A percentile compares a stretch with the other conserved stretches of the same genome.
Conservation (phyloP, 139 green algal genomes). For the Chlamydomonas sp. region DNA sequence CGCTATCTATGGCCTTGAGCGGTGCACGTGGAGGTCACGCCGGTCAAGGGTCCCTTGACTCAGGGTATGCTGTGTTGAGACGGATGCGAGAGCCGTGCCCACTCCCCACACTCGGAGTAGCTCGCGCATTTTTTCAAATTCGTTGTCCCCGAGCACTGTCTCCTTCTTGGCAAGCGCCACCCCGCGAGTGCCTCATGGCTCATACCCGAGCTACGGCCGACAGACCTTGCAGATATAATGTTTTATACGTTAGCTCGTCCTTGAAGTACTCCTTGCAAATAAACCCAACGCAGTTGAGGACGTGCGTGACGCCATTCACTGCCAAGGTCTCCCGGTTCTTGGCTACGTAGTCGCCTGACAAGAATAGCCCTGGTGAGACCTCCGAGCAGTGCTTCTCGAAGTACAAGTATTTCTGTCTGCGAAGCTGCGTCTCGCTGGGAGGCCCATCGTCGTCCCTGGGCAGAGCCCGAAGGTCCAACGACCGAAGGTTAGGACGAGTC, state of each 20-base stretch:
- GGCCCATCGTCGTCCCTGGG: slow-evolving; percentile 61
- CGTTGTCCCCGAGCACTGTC: no score
- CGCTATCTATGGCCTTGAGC: no score
- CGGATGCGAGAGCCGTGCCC: no score
- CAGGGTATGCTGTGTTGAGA: no score
- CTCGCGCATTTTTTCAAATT: no score
- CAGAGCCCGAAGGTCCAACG: slow-evolving; percentile 65
- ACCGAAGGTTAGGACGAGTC: slow-evolving; percentile 14
- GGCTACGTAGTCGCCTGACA: slow-evolving; percentile 90
- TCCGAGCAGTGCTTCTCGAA: slow-evolving; percentile 82
- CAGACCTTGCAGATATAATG: slow-evolving; percentile 90
- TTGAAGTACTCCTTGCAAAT: slow-evolving; percentile 91
- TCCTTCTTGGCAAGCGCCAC: no score
- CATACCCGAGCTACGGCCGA: not conserved
- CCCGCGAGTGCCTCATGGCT: not conserved
- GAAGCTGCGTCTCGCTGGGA: slow-evolving; percentile 69
- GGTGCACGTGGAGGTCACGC: no score
- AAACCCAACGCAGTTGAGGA: slow-evolving; percentile 97
- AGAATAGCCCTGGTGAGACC: slow-evolving; percentile 82
- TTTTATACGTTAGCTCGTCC: slow-evolving; percentile 87
- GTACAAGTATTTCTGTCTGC: slow-evolving; percentile 75
- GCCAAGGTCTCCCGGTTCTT: slow-evolving; percentile 74
- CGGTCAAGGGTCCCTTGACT: no score
- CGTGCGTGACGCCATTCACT: slow-evolving; percentile 88
- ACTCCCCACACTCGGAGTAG: no score